These are phyloP conservation scores for Podospora comata DNA, from an alignment of 495 filamentous ascomycete species.

Conservation along the genomic window DNA sequence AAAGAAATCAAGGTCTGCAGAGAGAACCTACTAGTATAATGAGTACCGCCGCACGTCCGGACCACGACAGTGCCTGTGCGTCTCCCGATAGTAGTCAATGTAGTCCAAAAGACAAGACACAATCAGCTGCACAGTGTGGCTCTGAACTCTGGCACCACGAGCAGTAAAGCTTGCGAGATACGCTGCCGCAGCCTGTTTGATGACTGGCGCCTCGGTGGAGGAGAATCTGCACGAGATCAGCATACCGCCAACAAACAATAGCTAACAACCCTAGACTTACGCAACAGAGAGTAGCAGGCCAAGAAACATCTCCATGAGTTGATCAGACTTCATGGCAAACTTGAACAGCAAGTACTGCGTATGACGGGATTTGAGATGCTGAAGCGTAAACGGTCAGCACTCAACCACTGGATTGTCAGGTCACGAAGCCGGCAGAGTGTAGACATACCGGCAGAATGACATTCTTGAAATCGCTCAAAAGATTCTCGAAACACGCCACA, in stretches of 20 bases:
- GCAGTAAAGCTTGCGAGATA: slow-evolving; percentile 91
- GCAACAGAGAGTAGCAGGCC: slow-evolving; percentile 66
- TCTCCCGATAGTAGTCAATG: slow-evolving; percentile 60
- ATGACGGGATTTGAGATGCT: slow-evolving; percentile 34
- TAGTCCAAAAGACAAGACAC: slow-evolving; percentile 72
- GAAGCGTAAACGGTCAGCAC: slow-evolving; percentile 11
- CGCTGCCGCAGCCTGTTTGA: slow-evolving; percentile 76
- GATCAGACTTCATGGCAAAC: slow-evolving; percentile 73
- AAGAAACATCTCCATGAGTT: slow-evolving; percentile 74
- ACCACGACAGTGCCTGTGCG: slow-evolving; percentile 64
- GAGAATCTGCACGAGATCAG: slow-evolving; percentile 35
- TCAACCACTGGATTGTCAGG: background rate
- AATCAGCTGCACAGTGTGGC: slow-evolving; percentile 70
- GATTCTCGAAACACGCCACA: slow-evolving; percentile 58
- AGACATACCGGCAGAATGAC: slow-evolving; percentile 89
- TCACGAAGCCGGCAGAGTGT: slow-evolving; percentile 45
- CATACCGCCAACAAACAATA: background rate
- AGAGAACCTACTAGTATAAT: slow-evolving; percentile 63
- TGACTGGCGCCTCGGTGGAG: slow-evolving; percentile 57
- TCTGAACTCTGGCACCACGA: slow-evolving; percentile 72
- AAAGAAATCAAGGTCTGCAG: background rate
- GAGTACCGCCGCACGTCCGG: slow-evolving; percentile 81
- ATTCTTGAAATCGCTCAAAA: slow-evolving; percentile 76
- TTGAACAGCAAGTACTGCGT: slow-evolving; percentile 68
- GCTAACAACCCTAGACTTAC: slow-evolving; percentile 11